Percentiles rank a stretch among this genome's conserved stretches.
Conservation (phyloP, 768 basidiomycete genomes). For the Lactifluus hygrophoroides region DNA sequence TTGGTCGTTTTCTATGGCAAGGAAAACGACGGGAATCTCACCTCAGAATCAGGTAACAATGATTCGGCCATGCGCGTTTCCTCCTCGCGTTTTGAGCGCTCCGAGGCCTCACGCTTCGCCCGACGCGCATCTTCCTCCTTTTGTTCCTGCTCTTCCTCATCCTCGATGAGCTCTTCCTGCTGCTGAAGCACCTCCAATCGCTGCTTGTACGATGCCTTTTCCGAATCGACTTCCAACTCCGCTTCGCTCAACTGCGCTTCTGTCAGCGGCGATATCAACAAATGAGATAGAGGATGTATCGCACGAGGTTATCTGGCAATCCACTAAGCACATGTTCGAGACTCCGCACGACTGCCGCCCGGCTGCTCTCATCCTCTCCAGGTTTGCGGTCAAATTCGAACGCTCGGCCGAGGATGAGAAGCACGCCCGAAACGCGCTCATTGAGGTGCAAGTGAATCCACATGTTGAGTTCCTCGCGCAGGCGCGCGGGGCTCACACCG, state of each 20-base stretch:
- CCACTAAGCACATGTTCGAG: constrained; percentile 87
- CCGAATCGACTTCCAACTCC: constrained; percentile 91
- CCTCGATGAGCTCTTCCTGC: constrained; percentile 98
- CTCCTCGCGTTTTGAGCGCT: constrained; percentile 42
- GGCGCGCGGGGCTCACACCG: constrained; percentile 77
- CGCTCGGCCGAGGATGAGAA: constrained; percentile 88
- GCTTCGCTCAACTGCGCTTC: constrained; percentile 83
- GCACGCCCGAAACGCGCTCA: constrained; percentile 86
- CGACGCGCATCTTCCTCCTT: constrained; percentile 90
- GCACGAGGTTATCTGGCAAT: constrained; percentile 87
- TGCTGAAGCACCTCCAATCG: constrained; percentile 96
- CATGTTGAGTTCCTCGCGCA: constrained; percentile 82
- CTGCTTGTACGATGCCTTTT: constrained; percentile 93
- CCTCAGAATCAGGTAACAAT: constrained; percentile 85
- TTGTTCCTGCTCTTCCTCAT: constrained; percentile 97
- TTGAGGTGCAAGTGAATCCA: constrained; percentile 93
- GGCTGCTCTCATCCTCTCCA: constrained; percentile 73
- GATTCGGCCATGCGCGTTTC: constrained; percentile 75
- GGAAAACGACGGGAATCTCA: constrained; percentile 25
- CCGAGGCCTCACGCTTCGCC: constrained; percentile 71
- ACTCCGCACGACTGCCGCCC: constrained; percentile 68
- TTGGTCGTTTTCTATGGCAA: not conserved
- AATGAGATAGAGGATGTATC: constrained; percentile 22
- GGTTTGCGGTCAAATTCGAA: constrained; percentile 84
- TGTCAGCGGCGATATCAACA: not conserved